Conservation (phyloP, 441 rosid species). For the Erodium texanum region DNA sequence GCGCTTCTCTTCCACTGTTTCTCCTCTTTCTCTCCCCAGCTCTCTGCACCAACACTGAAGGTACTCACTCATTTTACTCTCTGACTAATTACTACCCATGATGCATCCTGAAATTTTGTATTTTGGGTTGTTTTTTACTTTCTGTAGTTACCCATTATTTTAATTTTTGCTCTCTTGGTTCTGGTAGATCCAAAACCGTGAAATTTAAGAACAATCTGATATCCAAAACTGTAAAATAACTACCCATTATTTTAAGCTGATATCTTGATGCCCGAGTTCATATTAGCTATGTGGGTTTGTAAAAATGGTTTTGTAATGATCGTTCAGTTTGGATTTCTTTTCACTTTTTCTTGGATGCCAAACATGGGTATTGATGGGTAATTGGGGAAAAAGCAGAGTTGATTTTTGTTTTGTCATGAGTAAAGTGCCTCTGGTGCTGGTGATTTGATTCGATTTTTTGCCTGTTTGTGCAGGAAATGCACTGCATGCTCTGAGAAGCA, state of each 20-base stretch:
- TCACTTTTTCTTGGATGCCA: background rate
- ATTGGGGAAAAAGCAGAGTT: background rate
- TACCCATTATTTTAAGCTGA: no score
- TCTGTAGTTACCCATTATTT: background rate
- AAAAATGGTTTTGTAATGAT: background rate
- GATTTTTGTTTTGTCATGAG: conserved; percentile 7
- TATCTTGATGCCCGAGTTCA: background rate
- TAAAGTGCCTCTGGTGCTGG: no score
- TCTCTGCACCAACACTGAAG: conserved; percentile 56
- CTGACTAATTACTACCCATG: background rate
- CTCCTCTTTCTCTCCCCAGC: conserved; percentile 28
- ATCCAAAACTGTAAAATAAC: no score
- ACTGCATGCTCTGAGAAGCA: conserved; percentile 49
- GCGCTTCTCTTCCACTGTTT: background rate
- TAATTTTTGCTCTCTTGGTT: background rate
- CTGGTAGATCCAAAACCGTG: background rate
- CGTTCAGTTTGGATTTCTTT: background rate
- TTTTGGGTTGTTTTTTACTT: background rate
- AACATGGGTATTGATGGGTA: background rate
- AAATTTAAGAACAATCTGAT: no score
- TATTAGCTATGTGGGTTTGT: background rate
- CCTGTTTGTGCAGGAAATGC: conserved; percentile 42
- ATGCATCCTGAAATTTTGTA: background rate
- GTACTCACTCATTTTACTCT: conserved; percentile 17
- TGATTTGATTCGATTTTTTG: no score